phyloP scores from a whole-genome alignment of 805 yeast genomes.

The Sporopachydermia lactativora region DNA sequence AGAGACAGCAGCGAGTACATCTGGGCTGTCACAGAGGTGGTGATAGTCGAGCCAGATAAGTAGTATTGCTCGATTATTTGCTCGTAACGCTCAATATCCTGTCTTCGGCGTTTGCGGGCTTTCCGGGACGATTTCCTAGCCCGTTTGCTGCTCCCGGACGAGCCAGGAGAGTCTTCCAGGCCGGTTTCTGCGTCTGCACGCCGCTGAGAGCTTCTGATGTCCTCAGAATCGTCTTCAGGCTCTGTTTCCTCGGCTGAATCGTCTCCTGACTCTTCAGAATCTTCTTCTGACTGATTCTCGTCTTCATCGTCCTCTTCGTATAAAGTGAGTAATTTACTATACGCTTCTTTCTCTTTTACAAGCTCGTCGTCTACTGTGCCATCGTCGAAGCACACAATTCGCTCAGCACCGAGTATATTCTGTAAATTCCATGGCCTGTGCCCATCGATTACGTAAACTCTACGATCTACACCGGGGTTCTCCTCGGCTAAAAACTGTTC shows the following conservation, averaged over 20 bases:
- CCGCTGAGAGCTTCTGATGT: conserved; percentile 16
- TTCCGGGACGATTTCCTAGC: conserved; percentile 12
- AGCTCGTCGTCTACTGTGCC: conserved; percentile 56
- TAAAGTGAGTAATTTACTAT: conserved; percentile 31
- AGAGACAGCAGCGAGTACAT: conserved; percentile 67
- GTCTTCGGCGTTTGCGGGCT: conserved; percentile 15
- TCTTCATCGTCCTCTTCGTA: conserved; percentile 21
- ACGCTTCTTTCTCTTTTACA: conserved; percentile 44
- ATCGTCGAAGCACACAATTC: conserved; percentile 64
- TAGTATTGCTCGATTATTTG: conserved; percentile 60
- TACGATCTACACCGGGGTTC: conserved; percentile 32
- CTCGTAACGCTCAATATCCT: conserved; percentile 32
- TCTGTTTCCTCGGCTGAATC: conserved; percentile 22
- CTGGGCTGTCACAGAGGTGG: conserved; percentile 64
- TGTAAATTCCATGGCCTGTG: conserved; percentile 96
- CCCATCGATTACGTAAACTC: conserved; percentile 76
- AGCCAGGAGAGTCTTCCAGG: conserved; percentile 3
- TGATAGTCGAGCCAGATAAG: conserved; percentile 65
- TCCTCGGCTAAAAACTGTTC: conserved; percentile 55
- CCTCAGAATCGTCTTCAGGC: conserved; percentile 24
- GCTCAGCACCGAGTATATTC: conserved; percentile 72
- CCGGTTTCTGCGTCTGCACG: conserved; percentile 12
- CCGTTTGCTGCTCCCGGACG: background rate
- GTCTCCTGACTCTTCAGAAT: conserved; percentile 21
- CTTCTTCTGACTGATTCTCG: conserved; percentile 15